phyloP scores from a whole-genome alignment of 306 rosid species.

The Psophocarpus tetragonolobus region DNA sequence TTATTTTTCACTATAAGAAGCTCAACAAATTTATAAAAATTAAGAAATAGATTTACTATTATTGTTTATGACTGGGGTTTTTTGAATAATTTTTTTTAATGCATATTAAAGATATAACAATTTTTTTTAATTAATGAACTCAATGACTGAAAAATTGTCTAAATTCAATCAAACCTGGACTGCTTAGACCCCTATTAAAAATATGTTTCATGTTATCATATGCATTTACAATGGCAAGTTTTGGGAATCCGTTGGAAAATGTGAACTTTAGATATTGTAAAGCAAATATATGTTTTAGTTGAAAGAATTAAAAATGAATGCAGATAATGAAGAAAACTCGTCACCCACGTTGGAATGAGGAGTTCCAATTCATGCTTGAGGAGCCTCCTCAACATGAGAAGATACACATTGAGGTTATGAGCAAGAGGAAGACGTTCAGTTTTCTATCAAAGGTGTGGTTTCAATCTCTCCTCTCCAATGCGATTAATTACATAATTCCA shows the following conservation, averaged over 20 bases:
- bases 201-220: neutral
- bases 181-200: too few relatives aligned
- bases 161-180: too few relatives aligned
- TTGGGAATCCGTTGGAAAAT: too few relatives aligned
- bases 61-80: too few relatives aligned
- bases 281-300: neutral
- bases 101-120: too few relatives aligned
- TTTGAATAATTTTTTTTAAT: too few relatives aligned
- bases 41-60: too few relatives aligned
- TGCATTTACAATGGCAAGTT: neutral
- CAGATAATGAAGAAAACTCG: constrained; percentile 78
- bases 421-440: constrained; percentile 59
- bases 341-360: constrained; percentile 84
- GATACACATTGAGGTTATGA: constrained; percentile 70
- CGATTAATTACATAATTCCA: neutral
- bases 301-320: constrained; percentile 2
- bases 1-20: too few relatives aligned
- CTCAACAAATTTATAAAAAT: too few relatives aligned
- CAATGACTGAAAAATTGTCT: too few relatives aligned
- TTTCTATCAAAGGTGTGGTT: constrained; percentile 63
- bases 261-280: too few relatives aligned
- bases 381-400: constrained; percentile 85
- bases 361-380: constrained; percentile 84
- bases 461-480: neutral
- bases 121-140: too few relatives aligned